Percentiles rank a stretch among this genome's conserved stretches.
Evolutionary conservation across 257 asterid genomes (phyloP).

Genomic region (Nemophila menziesii): DNA sequence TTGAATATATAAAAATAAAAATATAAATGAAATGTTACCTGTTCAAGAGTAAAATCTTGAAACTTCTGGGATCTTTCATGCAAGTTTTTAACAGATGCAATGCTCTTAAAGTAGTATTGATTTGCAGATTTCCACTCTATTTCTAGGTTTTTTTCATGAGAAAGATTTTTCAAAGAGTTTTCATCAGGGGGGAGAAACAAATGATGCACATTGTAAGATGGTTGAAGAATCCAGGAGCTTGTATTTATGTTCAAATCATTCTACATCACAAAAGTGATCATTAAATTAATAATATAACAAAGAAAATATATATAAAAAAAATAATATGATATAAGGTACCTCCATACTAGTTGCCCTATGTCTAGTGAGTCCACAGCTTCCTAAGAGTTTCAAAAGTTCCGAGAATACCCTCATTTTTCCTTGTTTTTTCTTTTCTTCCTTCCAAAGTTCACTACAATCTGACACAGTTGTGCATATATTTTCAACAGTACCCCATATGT

Average conservation of each 20-base stretch:
- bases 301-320: not conserved
- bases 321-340: slow-evolving; percentile 38
- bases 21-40: slow-evolving; percentile 39
- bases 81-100: slow-evolving; percentile 48
- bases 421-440: slow-evolving; percentile 44
- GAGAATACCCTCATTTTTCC: slow-evolving; percentile 62
- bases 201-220: slow-evolving; percentile 66
- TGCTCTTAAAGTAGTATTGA: slow-evolving; percentile 72
- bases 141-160: slow-evolving; percentile 22
- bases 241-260: slow-evolving; percentile 24
- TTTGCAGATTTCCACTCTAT: slow-evolving; percentile 54
- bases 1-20: too few species aligned
- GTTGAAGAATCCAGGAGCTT: slow-evolving; percentile 69
- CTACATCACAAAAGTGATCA: slow-evolving; percentile 17
- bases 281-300: not conserved
- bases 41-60: slow-evolving; percentile 65
- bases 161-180: slow-evolving; percentile 22
- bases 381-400: slow-evolving; percentile 60
- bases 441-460: slow-evolving; percentile 59
- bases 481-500: slow-evolving; percentile 38
- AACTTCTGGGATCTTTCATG: slow-evolving; percentile 51
- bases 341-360: slow-evolving; percentile 37
- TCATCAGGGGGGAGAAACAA: slow-evolving; percentile 33
- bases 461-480: slow-evolving; percentile 30
- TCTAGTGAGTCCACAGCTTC: slow-evolving; percentile 61